A percentile compares a stretch with the other conserved stretches of the same genome.
Conservation (phyloP, 2,329 filamentous ascomycete genomes). For the Phaeophleospora eucalypticola region DNA sequence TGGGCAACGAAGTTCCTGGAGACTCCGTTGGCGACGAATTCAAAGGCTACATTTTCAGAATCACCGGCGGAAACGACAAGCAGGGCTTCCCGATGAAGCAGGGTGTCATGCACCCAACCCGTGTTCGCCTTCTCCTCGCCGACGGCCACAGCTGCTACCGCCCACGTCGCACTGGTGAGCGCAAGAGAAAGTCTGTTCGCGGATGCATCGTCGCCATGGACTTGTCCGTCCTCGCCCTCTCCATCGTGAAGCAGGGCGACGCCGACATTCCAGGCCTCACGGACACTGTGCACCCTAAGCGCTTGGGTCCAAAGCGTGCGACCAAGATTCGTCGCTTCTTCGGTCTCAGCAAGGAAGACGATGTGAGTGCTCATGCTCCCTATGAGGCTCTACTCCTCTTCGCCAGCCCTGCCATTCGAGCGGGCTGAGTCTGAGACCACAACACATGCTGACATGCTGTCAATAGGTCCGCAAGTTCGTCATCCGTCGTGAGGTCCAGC, state of each 20-base stretch:
- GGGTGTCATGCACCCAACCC: slow-evolving; percentile 97
- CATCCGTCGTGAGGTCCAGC: slow-evolving; percentile 96
- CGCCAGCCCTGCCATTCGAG: slow-evolving; percentile 41
- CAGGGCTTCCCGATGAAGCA: slow-evolving; percentile 99
- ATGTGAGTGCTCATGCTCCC: slow-evolving; percentile 71
- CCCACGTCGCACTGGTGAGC: slow-evolving; percentile 93
- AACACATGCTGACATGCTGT: slow-evolving; percentile 26
- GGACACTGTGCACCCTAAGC: slow-evolving; percentile 98
- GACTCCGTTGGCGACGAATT: slow-evolving; percentile 98
- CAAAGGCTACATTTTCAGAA: slow-evolving; percentile 99
- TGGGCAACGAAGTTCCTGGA: slow-evolving; percentile 87
- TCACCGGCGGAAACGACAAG: slow-evolving; percentile 99
- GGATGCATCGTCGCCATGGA: slow-evolving; percentile 98
- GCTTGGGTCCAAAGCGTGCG: slow-evolving; percentile 98
- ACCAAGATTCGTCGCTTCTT: slow-evolving; percentile 99
- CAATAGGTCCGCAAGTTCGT: slow-evolving; percentile 96
- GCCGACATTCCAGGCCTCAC: slow-evolving; percentile 90
- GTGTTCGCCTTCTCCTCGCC: slow-evolving; percentile 93
- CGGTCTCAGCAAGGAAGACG: slow-evolving; percentile 99
- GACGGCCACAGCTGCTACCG: slow-evolving; percentile 99
- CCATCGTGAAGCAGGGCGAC: slow-evolving; percentile 98
- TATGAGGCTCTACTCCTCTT: slow-evolving; percentile 51
- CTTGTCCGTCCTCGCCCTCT: slow-evolving; percentile 88
- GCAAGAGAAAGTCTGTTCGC: slow-evolving; percentile 98
- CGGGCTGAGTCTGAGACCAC: slow-evolving; percentile 31